phyloP scores from a whole-genome alignment of 2,329 filamentous ascomycete genomes.

The Hypomyces perniciosus region DNA sequence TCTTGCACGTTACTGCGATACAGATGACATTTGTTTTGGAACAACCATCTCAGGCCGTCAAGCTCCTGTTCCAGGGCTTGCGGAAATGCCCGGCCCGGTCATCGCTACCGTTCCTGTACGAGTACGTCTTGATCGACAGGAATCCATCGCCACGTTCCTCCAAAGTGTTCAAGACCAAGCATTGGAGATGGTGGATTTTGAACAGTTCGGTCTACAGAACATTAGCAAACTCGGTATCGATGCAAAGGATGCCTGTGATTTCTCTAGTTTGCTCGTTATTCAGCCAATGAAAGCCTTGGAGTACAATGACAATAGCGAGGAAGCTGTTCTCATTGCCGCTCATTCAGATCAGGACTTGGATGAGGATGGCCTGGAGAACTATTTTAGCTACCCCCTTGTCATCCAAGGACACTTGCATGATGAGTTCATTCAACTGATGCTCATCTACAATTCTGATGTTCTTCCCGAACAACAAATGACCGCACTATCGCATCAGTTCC shows the following conservation, averaged over 20 bases:
- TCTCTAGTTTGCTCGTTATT: slow-evolving; percentile 16
- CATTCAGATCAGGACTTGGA: background rate
- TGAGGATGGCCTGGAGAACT: background rate
- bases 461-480: background rate
- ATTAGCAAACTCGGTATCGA: slow-evolving; percentile 13
- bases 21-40: slow-evolving; percentile 16
- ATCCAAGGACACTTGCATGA: background rate
- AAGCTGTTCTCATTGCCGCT: background rate
- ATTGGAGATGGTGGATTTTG: slow-evolving; percentile 12
- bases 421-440: background rate
- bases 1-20: slow-evolving; percentile 30
- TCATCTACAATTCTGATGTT: background rate
- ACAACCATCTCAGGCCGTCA: slow-evolving; percentile 16
- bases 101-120: slow-evolving; percentile 9
- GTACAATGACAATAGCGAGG: background rate
- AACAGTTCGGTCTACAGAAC: slow-evolving; percentile 19
- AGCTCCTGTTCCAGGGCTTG: slow-evolving; percentile 13
- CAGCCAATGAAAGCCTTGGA: slow-evolving; percentile 6
- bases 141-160: slow-evolving; percentile 1
- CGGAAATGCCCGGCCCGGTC: slow-evolving; percentile 13
- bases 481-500: background rate
- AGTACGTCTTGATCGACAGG: background rate
- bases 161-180: slow-evolving; percentile 11
- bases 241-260: slow-evolving; percentile 14
- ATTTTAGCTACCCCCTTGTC: slow-evolving; percentile 10